These are phyloP conservation scores for Phytophthora rubi DNA, from an alignment of 352 stramenopile genomes.

Conservation along the genomic window DNA sequence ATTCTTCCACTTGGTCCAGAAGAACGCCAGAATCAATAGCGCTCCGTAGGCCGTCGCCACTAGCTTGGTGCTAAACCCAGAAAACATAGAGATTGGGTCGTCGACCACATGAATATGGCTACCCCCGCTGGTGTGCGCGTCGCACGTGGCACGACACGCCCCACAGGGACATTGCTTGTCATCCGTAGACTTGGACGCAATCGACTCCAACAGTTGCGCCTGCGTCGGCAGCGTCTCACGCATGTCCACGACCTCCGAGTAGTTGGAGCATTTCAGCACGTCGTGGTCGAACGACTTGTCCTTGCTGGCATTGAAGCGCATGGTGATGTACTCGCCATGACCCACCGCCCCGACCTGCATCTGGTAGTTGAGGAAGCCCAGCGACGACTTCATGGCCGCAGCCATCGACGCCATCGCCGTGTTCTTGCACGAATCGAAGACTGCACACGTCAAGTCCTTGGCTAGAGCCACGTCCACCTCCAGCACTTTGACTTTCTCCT, in stretches of 20 bases:
- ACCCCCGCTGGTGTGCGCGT: constrained; percentile 44
- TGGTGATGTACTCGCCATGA: constrained; percentile 88
- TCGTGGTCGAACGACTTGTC: constrained; percentile 58
- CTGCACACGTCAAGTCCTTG: constrained; percentile 70
- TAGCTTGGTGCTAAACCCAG: constrained; percentile 69
- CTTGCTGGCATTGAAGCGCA: constrained; percentile 65
- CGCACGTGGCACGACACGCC: constrained; percentile 71
- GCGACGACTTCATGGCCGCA: constrained; percentile 79
- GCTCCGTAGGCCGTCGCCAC: constrained; percentile 67
- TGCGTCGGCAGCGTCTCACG: constrained; percentile 61
- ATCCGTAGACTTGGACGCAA: constrained; percentile 48
- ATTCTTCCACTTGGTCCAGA: constrained; percentile 52
- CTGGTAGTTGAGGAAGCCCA: constrained; percentile 91
- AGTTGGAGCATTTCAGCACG: constrained; percentile 80
- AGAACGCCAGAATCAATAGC: constrained; percentile 43
- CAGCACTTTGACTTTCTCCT: constrained; percentile 79
- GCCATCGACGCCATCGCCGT: constrained; percentile 78
- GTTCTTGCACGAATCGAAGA: constrained; percentile 90
- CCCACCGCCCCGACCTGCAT: constrained; percentile 87
- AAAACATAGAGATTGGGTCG: constrained; percentile 73
- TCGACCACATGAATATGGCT: constrained; percentile 58
- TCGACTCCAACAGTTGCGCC: constrained; percentile 71
- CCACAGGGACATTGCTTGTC: constrained; percentile 82
- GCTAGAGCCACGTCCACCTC: constrained; percentile 80
- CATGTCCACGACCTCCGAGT: constrained; percentile 57